Evolutionary conservation across 2,329 filamentous ascomycete species (phyloP).

Genomic region (Venturia effusa): DNA sequence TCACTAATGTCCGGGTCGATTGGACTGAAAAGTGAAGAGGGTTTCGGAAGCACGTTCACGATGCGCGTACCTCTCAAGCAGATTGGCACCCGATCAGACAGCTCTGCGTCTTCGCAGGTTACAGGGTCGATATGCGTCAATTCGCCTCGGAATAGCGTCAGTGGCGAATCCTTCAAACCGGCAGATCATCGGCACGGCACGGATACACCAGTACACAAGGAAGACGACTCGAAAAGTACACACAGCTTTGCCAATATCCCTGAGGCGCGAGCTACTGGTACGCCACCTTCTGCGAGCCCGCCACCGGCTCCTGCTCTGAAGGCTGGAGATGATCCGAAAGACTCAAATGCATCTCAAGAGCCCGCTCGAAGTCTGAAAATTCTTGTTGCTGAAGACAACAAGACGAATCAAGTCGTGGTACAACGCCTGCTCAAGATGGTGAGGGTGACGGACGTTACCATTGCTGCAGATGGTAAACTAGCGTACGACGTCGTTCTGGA

Average conservation of each 20-base stretch:
- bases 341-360: background rate
- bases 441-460: slow-evolving; percentile 75
- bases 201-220: background rate
- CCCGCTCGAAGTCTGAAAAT: slow-evolving; percentile 33
- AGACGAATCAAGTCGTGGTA: slow-evolving; percentile 36
- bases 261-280: background rate
- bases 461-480: slow-evolving; percentile 66
- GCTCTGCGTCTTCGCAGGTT: slow-evolving; percentile 29
- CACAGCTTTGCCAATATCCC: background rate
- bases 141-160: slow-evolving; percentile 7
- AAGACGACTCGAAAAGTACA: background rate
- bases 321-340: background rate
- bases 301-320: slow-evolving; percentile 26
- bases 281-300: slow-evolving; percentile 18
- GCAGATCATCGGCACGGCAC: slow-evolving; percentile 24
- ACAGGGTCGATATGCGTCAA: slow-evolving; percentile 18
- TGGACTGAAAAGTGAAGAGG: slow-evolving; percentile 57
- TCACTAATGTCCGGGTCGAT: slow-evolving; percentile 74
- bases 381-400: slow-evolving; percentile 74
- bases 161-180: slow-evolving; percentile 10
- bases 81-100: slow-evolving; percentile 54
- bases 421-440: slow-evolving; percentile 63
- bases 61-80: slow-evolving; percentile 75
- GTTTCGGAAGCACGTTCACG: slow-evolving; percentile 68
- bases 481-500: slow-evolving; percentile 78